Evolutionary conservation across 768 basidiomycete genomes (phyloP).

Genomic region (Suillus weaverae): DNA sequence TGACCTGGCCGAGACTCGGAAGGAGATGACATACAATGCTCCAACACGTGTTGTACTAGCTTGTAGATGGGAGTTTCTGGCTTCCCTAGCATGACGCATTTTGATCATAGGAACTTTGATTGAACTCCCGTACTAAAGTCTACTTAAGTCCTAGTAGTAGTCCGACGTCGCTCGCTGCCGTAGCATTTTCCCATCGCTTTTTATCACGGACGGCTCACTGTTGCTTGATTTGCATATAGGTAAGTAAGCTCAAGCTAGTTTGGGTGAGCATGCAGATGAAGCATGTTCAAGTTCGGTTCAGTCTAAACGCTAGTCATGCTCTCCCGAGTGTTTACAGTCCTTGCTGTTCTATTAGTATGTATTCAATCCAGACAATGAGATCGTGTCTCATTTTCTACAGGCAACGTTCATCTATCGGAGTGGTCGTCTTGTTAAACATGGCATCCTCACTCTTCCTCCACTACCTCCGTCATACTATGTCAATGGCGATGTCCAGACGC

Average conservation of each 20-base stretch:
- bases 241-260: neutral
- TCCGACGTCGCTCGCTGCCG: neutral
- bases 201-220: neutral
- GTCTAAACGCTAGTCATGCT: neutral
- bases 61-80: neutral
- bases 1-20: neutral
- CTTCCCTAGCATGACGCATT: neutral
- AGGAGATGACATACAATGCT: neutral
- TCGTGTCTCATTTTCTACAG: conserved; percentile 27
- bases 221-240: neutral
- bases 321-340: neutral
- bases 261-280: neutral
- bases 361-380: neutral
- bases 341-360: conserved; percentile 1
- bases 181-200: neutral
- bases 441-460: conserved; percentile 41
- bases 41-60: too few relatives aligned
- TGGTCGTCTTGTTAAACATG: conserved; percentile 40
- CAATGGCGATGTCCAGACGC: conserved; percentile 45
- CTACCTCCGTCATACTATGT: conserved; percentile 53
- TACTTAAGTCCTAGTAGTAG: neutral
- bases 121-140: neutral
- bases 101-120: neutral
- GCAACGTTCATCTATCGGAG: conserved; percentile 46
- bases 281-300: neutral